phyloP scores from a whole-genome alignment of 2,329 filamentous ascomycete genomes.

The Sporothrix globosa region DNA sequence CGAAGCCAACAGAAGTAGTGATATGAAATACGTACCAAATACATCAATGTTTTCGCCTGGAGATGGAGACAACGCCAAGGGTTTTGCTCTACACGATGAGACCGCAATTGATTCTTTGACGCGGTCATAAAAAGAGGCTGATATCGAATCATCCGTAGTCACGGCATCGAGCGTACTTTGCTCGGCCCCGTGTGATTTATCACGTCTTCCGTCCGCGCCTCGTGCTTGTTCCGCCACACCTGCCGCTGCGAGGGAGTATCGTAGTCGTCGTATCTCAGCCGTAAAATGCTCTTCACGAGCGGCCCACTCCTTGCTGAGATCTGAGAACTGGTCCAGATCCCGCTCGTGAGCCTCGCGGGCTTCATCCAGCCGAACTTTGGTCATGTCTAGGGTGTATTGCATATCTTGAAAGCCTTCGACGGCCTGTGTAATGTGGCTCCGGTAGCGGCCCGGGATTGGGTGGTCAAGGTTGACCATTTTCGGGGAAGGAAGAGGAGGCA shows the following conservation, averaged over 20 bases:
- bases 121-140: background rate
- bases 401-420: conserved; percentile 45
- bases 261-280: conserved; percentile 48
- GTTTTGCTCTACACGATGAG: background rate
- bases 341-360: conserved; percentile 41
- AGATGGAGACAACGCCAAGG: background rate
- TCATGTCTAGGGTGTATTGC: conserved; percentile 37
- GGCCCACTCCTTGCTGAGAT: conserved; percentile 47
- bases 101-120: conserved; percentile 8
- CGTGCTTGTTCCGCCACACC: conserved; percentile 29
- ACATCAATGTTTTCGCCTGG: background rate
- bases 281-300: conserved; percentile 46
- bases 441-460: conserved; percentile 48
- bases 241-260: conserved; percentile 38
- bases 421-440: conserved; percentile 48
- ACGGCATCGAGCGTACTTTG: too few relatives aligned
- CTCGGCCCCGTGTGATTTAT: background rate
- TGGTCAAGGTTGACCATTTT: conserved; percentile 24
- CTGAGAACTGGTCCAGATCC: conserved; percentile 45
- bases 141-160: background rate
- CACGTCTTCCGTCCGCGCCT: background rate
- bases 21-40: background rate
- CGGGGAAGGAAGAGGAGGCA: background rate
- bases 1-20: background rate
- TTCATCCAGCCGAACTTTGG: conserved; percentile 40